Base-by-base conservation (phyloP, 257 asterid genomes). In the Nicotiana obtusifolia region DNA sequence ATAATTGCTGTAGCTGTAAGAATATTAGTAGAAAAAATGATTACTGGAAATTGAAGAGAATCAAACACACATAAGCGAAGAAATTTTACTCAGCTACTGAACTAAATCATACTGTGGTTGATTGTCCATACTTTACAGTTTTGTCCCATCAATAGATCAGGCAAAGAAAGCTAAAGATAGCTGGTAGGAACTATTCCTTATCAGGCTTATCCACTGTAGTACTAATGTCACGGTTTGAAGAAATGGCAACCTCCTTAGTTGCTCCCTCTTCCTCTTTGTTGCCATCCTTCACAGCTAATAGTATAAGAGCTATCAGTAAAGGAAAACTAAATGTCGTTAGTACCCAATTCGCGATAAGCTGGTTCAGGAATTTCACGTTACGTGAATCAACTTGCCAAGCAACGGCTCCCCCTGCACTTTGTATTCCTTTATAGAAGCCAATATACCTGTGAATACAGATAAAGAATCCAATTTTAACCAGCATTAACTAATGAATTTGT, bases 381-480 rank as follows among this genome's bases (percentile, higher is more conserved):
- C 86, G 91, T 10, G 92, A 77, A 84, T 91, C 95, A 10, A 91
- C 84, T 83, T 90, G 93, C 95, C 95, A 91, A 4, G 95, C 93
- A 2, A 91, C 89, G 1, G 95, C 93, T 1, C 88, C 95, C 33
- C 95, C 95, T 20, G 95, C 95, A 76, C 95, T 91, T 88, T 91
- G 93, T 85, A 91, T 90, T 13, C 95, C 93, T 84, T 90, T 91
- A 83, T 91, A 91, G 86, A 91, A 90, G 47, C 93, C 95, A 10
- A 80, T 13, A 47, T 84, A 91, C 88, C 95, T 91, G 64, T 30
- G 79, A 73, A 47, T 73, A 47, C 7, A 41, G 33, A 69, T 0
- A 22, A 47, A 14, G 1, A 20, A 20, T 44, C 78, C 78, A 13
- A 47, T 22, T 73, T 71, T 22, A 73, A 44, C 41, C 60, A 47